Conservation (phyloP, 208 protist genomes). For the Trypanosoma mega region DNA sequence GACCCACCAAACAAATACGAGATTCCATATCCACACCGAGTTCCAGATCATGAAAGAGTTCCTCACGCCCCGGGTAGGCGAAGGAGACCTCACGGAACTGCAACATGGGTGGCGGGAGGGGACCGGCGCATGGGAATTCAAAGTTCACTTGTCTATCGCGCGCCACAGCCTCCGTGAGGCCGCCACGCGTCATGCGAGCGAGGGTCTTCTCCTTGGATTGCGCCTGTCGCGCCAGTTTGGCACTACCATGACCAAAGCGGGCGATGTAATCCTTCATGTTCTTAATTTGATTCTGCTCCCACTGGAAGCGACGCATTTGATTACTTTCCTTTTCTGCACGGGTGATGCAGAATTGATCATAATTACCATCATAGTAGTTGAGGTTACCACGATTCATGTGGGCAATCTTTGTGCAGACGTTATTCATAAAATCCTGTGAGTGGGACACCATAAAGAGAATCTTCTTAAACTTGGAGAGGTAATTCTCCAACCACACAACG, state of each 20-base stretch:
- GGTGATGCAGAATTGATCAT: constrained; percentile 94
- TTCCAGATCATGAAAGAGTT: constrained; percentile 90
- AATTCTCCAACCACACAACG: constrained; percentile 96
- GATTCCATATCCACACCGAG: constrained; percentile 95
- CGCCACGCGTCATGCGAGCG: constrained; percentile 93
- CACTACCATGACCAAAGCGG: constrained; percentile 93
- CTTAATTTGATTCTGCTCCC: constrained; percentile 97
- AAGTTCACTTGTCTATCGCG: constrained; percentile 85
- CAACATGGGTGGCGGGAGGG: constrained; percentile 91
- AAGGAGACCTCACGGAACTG: constrained; percentile 94
- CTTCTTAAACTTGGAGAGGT: constrained; percentile 92
- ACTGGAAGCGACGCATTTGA: constrained; percentile 95
- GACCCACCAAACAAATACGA: constrained; percentile 95
- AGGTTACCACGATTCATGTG: constrained; percentile 90
- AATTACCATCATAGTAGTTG: constrained; percentile 94
- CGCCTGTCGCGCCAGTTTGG: constrained; percentile 94
- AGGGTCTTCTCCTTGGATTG: constrained; percentile 95
- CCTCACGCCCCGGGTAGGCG: constrained; percentile 84
- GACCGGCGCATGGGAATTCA: constrained; percentile 76
- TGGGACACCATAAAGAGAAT: constrained; percentile 96
- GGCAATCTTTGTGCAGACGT: constrained; percentile 97
- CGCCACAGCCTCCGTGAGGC: constrained; percentile 92
- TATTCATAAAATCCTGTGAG: constrained; percentile 97
- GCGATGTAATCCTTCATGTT: constrained; percentile 97
- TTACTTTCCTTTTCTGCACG: constrained; percentile 93